phyloP scores from a whole-genome alignment of 169 alveolate species.

The Ichthyophthirius multifiliis region DNA sequence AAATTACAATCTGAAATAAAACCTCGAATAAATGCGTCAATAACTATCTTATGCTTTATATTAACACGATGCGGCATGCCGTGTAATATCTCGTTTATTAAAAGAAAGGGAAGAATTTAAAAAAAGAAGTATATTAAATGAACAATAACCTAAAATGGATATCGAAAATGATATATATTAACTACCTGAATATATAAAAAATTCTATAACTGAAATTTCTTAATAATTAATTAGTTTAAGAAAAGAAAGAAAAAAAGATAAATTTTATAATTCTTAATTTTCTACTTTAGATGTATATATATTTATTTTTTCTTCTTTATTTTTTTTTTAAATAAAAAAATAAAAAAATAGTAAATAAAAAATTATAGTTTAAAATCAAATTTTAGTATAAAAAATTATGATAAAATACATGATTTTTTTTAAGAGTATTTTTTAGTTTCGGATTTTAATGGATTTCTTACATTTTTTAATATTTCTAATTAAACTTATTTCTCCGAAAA shows the following conservation, averaged over 20 bases:
- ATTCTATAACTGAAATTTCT: constrained; percentile 11
- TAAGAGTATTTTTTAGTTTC: no score
- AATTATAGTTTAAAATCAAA: no score
- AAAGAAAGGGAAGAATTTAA: constrained; percentile 90
- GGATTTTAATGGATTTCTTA: no score
- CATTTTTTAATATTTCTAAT: no score
- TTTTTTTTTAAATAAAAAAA: no score
- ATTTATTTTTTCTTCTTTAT: no score
- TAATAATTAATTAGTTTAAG: constrained; percentile 19
- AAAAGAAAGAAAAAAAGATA: constrained; percentile 20
- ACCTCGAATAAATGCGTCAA: constrained; percentile 85
- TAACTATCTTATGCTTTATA: constrained; percentile 96
- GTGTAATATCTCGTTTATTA: constrained; percentile 95
- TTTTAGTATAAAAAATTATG: no score
- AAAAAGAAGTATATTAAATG: not conserved
- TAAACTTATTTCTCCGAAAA: no score
- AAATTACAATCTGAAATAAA: constrained; percentile 87
- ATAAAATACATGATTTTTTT: no score
- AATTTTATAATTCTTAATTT: constrained; percentile 8
- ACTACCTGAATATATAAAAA: not conserved
- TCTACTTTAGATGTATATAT: constrained; percentile 21
- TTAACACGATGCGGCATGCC: constrained; percentile 98
- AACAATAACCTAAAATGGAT: no score
- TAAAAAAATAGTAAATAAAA: no score
- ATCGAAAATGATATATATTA: no score